These are phyloP conservation scores for Parafenestella ontariensis DNA, from an alignment of 2,329 filamentous ascomycete species.

Conservation along the genomic window DNA sequence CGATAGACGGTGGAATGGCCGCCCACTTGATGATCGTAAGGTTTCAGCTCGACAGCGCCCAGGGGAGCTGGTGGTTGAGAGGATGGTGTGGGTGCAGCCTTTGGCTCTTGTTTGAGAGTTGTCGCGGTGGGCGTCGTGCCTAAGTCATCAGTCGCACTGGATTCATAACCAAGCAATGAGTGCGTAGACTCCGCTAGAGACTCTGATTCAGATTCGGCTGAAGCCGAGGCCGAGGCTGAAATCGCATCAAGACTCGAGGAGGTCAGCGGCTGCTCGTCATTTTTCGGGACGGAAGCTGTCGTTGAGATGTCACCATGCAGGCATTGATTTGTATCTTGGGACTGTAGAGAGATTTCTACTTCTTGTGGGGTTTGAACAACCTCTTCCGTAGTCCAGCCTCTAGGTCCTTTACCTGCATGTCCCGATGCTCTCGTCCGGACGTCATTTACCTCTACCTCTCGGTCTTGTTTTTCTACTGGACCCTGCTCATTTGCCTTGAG, in stretches of 20 bases:
- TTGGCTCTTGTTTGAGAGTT: constrained; percentile 38
- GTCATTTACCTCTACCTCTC: constrained; percentile 34
- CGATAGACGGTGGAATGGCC: constrained; percentile 96
- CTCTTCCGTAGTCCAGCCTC: constrained; percentile 38
- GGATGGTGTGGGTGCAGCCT: constrained; percentile 31
- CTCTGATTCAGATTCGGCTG: constrained; percentile 52
- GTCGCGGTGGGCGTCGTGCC: constrained; percentile 48
- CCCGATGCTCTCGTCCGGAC: constrained; percentile 34
- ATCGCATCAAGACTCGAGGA: constrained; percentile 32
- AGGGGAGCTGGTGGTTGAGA: constrained; percentile 65
- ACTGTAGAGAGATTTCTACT: constrained; percentile 69
- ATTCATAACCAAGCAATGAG: constrained; percentile 58
- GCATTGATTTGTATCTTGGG: constrained; percentile 66
- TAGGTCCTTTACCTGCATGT: constrained; percentile 36
- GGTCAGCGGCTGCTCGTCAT: constrained; percentile 48
- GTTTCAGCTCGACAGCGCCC: constrained; percentile 93
- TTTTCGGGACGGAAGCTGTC: constrained; percentile 48
- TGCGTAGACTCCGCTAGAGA: constrained; percentile 52
- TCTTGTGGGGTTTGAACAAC: constrained; percentile 53
- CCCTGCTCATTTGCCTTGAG: constrained; percentile 51
- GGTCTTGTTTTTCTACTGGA: constrained; percentile 27
- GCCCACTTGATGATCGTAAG: constrained; percentile 96
- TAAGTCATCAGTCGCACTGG: constrained; percentile 62
- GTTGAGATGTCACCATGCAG: constrained; percentile 65
- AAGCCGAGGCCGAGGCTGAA: constrained; percentile 33